Base-by-base conservation (phyloP, 129 eudicot genomes). In the Erigeron canadensis region DNA sequence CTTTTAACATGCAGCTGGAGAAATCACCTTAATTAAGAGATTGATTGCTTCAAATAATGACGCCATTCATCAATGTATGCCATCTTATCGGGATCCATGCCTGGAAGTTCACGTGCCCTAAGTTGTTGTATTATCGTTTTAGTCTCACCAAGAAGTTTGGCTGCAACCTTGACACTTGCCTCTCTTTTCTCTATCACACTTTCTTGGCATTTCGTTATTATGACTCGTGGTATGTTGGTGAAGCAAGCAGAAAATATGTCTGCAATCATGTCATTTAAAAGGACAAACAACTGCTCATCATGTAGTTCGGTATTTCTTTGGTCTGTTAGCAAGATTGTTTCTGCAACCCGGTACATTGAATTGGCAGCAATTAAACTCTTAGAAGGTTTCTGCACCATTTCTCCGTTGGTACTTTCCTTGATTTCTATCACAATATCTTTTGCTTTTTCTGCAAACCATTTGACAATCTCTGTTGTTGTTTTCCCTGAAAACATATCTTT, bases 51-150 rank as follows among this genome's bases (percentile, higher is more conserved):
- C 21, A 51, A 21, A 51, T 51, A 51, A 51, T 13, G 9, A 51
- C 22, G 57, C 57, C 57, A 51, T 8, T 51, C 57, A 51, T 51
- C 57, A 51, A 51, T 19, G 17, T 50, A 50, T n/a, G 57, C 57
- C 57, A 50, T 51, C 9, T n/a, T 5, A 51, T n/a, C 57, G 15
- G 22, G 57, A 51, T 51, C 10, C 57, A 51, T 5, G 21, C 19
- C 15, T 51, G 57, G 57, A 12, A 13, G 55, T 51, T 3, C 57
- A 51, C 10, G 17, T 6, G 22, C 17, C 57, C 15, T 19, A 0
- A 51, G 57, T 51, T 19, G 15, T 51, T n/a, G 0, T 51, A 51
- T 1, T 15, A 51, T 51, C 57, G 15, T 51, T n/a, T 19, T 11
- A 51, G 57, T 51, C 9, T 51, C 17, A 51, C 57, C 21, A 51